Base-by-base conservation (phyloP, 2,329 filamentous ascomycete species). In the Colletotrichum horii region DNA sequence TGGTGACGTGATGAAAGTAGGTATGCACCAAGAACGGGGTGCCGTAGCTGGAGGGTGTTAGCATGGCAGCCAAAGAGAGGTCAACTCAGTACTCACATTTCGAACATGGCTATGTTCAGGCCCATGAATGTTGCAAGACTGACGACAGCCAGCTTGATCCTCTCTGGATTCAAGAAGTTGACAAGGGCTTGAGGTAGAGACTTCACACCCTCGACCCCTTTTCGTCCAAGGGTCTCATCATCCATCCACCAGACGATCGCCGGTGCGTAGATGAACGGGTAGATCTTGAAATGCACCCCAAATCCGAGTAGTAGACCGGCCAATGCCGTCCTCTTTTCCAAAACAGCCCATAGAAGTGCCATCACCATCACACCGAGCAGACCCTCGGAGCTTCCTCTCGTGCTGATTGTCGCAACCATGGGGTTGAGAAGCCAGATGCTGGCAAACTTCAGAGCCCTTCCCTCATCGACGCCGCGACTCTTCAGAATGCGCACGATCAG, bases 401-500 rank as follows among this genome's bases (percentile, higher is more conserved):
- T 98, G 84, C 95, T 98, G 81, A 99, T 99, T 48, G 96, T 95
- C 0, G 97, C 97, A 12, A 98, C 97, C 96, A 99, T 98, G 0
- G 97, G 97, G 81, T 99, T 99, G 82, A 98, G 89, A 76, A 98
- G 87, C 97, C 97, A 99, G 52, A 98, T 94, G 78, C 93, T 92
- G 1, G 96, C 94, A 80, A 95, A 98, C 76, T 91, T 92, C 76
- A 96, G 87, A 2, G 95, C 95, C 2, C 88, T 84, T 24, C 87
- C 85, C 9, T 83, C 80, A 3, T 84, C 79, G 87, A 93, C 90
- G 48, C 86, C 84, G 52, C 82, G 78, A 78, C 85, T 84, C 11
- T 79, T 77, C 61, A 89, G 80, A 6, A 89, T 80, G 3, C 81
- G 81, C 75, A 88, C 87, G 73, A 97, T 93, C 66, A 98, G 86